Percentiles rank a stretch among this genome's conserved stretches.
phyloP scores from a whole-genome alignment of 257 asterid species.

The Solanum chiquidenum region DNA sequence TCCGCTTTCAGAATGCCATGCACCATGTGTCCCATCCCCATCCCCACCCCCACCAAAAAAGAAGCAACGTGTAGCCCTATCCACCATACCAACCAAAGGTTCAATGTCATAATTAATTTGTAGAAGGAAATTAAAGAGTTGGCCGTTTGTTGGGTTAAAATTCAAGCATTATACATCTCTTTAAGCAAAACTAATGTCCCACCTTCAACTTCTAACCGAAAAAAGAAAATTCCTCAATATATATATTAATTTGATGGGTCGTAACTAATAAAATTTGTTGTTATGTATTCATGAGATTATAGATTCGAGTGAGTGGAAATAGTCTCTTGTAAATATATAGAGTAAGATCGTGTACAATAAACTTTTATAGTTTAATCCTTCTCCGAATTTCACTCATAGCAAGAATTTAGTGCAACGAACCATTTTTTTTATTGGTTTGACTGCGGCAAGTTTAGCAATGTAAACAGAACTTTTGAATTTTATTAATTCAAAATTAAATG shows the following conservation, averaged over 20 bases:
- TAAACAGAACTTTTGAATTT: not conserved
- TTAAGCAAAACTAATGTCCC: not conserved
- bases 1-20: not conserved
- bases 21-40: not conserved
- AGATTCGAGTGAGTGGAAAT: not conserved
- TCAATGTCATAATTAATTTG: not conserved
- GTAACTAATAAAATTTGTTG: too few relatives aligned
- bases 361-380: rapidly evolving
- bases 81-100: not conserved
- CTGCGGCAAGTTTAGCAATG: not conserved
- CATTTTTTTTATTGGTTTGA: not conserved
- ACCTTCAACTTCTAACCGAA: not conserved
- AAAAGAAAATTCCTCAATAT: not conserved
- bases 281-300: too few relatives aligned
- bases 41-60: not conserved
- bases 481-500: not conserved
- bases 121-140: not conserved
- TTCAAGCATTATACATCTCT: not conserved
- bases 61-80: not conserved
- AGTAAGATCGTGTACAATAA: not conserved
- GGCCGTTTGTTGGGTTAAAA: not conserved
- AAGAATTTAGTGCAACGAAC: rapidly evolving
- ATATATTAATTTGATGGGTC: not conserved
- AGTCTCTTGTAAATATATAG: not conserved
- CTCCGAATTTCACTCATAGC: rapidly evolving